Percentiles rank a stretch among this genome's conserved stretches.
These are phyloP conservation scores for Cenchrus fungigraminus DNA, from an alignment of 176 grass and related monocot genomes.

Conservation along the genomic window DNA sequence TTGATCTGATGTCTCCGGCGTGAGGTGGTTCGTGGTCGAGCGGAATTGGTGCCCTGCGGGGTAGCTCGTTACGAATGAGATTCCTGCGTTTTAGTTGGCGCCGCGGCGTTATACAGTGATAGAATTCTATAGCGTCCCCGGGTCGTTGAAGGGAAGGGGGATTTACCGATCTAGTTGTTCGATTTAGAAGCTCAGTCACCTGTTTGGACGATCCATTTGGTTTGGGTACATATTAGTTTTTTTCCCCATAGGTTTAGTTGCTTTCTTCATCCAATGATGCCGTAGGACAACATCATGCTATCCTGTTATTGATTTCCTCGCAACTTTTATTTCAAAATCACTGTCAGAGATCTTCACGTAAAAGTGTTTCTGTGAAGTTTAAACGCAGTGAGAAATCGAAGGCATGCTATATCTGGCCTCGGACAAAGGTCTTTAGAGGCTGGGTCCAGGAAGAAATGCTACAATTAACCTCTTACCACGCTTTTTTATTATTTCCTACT, in stretches of 20 bases:
- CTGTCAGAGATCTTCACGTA: constrained; percentile 64
- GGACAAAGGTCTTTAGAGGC: constrained; percentile 32
- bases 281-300: not conserved
- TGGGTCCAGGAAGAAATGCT: constrained; percentile 23
- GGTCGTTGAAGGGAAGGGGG: not conserved
- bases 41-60: not conserved
- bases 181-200: constrained; percentile 22
- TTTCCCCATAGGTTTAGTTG: constrained; percentile 2
- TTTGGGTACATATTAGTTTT: not conserved
- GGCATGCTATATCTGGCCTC: constrained; percentile 38
- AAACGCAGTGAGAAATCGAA: constrained; percentile 77
- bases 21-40: not conserved
- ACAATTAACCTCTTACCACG: constrained; percentile 20
- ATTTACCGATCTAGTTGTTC: constrained; percentile 5
- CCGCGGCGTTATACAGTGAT: not conserved
- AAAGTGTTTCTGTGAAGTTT: constrained; percentile 63
- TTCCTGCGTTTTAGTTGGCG: not conserved
- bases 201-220: not conserved
- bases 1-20: constrained; percentile 7
- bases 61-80: constrained; percentile 12
- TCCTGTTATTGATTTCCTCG: not conserved
- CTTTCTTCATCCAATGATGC: not conserved
- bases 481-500: not conserved
- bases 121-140: constrained; percentile 1
- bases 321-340: constrained; percentile 28